Conservation (phyloP, 2,329 filamentous ascomycete species). For the Nemania sp. region DNA sequence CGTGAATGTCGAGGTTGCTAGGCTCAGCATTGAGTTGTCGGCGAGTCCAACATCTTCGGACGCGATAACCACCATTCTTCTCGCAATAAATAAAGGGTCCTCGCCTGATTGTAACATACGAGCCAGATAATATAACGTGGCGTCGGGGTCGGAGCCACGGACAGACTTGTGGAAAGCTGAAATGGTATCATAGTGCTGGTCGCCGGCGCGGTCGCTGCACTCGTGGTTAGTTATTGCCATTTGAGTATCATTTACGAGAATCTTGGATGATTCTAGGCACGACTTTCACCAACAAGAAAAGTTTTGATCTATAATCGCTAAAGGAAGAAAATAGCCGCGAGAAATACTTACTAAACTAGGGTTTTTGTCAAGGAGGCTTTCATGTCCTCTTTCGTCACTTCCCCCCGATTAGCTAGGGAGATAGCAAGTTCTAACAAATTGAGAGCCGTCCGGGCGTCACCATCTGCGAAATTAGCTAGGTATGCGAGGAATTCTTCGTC, state of each 20-base stretch:
- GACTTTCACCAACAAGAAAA: too few relatives aligned
- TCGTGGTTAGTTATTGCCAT: too few relatives aligned
- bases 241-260: too few relatives aligned
- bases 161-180: constrained; percentile 97
- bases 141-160: constrained; percentile 86
- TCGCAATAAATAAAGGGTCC: constrained; percentile 91
- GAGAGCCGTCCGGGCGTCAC: constrained; percentile 91
- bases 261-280: too few relatives aligned
- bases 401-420: constrained; percentile 73
- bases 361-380: constrained; percentile 90
- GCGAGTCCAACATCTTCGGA: constrained; percentile 94
- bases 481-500: constrained; percentile 83
- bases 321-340: too few relatives aligned
- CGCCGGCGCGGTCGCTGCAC: constrained; percentile 90
- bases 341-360: too few relatives aligned
- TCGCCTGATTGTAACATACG: constrained; percentile 97
- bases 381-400: constrained; percentile 79
- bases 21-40: constrained; percentile 82
- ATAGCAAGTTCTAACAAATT: constrained; percentile 93
- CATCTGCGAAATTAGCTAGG: constrained; percentile 87
- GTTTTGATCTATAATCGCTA: too few relatives aligned
- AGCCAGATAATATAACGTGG: constrained; percentile 91
- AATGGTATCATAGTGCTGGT: constrained; percentile 98
- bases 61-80: constrained; percentile 93
- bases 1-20: constrained; percentile 87